These are phyloP conservation scores for Onygenales sp. DNA, from an alignment of 2,329 filamentous ascomycete species.

Conservation along the genomic window DNA sequence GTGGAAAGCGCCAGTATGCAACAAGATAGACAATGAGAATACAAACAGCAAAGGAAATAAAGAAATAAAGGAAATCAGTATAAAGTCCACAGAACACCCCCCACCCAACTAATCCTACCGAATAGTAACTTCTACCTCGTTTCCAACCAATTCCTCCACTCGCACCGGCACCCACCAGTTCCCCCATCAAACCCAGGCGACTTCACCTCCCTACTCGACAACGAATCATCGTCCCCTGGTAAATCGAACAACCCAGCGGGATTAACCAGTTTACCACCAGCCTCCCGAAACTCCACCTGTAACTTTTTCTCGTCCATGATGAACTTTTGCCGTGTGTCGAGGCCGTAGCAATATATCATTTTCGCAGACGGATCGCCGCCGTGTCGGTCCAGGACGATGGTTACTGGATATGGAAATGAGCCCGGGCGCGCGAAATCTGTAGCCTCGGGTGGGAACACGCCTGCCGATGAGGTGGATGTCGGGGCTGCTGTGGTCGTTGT, in stretches of 20 bases:
- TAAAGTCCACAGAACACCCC: too few species aligned
- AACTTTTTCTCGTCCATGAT: slow-evolving; percentile 40
- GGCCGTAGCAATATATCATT: slow-evolving; percentile 51
- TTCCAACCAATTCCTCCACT: slow-evolving; percentile 47
- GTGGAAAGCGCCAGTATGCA: background rate
- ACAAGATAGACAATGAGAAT: background rate
- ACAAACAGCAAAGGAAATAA: background rate
- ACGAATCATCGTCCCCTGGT: slow-evolving; percentile 7
- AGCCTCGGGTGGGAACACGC: slow-evolving; percentile 23
- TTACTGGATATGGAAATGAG: slow-evolving; percentile 53
- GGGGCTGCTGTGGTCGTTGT: slow-evolving; percentile 13
- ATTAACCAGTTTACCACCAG: slow-evolving; percentile 44
- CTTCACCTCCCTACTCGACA: slow-evolving; percentile 15
- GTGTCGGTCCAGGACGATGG: slow-evolving; percentile 51
- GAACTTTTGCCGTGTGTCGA: slow-evolving; percentile 38
- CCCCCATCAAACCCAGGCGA: slow-evolving; percentile 44
- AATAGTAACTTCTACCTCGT: background rate
- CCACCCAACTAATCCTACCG: too few species aligned
- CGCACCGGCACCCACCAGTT: slow-evolving; percentile 49
- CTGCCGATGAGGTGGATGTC: slow-evolving; percentile 19
- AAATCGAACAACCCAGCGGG: slow-evolving; percentile 37
- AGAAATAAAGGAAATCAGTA: background rate
- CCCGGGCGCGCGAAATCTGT: slow-evolving; percentile 44
- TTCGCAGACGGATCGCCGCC: slow-evolving; percentile 46
- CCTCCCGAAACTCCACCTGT: slow-evolving; percentile 43